Base-by-base conservation (phyloP, 306 rosid genomes). In the Potentilla sterilis region DNA sequence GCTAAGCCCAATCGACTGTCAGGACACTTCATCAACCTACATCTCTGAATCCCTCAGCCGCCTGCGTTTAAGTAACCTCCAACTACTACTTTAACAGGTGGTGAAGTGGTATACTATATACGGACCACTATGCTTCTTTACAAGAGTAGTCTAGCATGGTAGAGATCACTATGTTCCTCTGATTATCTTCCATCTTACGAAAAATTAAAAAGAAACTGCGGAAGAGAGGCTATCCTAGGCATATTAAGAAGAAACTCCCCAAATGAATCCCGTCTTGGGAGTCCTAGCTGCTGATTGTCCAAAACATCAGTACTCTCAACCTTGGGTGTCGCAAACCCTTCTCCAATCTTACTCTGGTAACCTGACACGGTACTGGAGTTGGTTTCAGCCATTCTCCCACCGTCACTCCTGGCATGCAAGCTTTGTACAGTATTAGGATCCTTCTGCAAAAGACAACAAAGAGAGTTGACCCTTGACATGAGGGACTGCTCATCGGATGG, bases 201-300 rank as follows among this genome's bases (percentile, higher is more conserved):
- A 70, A 83, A 40, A 70, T 79, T 83, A 67, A 83, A 87, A 2
- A 87, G 81, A 78, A 92, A 92, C 75, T 85, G 91, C 0, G 97
- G 97, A 80, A 92, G 72, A 34, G 96, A 89, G 12, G 93, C 91
- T 69, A 92, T 88, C 85, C 93, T 88, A 19, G 96, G 97, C 88
- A 92, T 89, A 71, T 85, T 83, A 5, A 85, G 84, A 14, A 88
- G 91, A 41, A 89, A 86, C 4, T 92, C 96, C 4, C 88, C 91
- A 66, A 88, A 78, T 18, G 97, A 92, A 81, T 92, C 96, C 83
- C 85, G 85, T 78, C 93, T 88, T 0, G 83, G 71, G 58, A 89
- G 74, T 38, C 83, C 88, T 70, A 21, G 86, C 71, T 81, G 87
- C 79, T 85, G 84, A 77, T 67, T 22, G 22, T 82, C 84, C 19